Conservation (phyloP, 2,329 filamentous ascomycete species). For the Chrysoporthe cubensis region DNA sequence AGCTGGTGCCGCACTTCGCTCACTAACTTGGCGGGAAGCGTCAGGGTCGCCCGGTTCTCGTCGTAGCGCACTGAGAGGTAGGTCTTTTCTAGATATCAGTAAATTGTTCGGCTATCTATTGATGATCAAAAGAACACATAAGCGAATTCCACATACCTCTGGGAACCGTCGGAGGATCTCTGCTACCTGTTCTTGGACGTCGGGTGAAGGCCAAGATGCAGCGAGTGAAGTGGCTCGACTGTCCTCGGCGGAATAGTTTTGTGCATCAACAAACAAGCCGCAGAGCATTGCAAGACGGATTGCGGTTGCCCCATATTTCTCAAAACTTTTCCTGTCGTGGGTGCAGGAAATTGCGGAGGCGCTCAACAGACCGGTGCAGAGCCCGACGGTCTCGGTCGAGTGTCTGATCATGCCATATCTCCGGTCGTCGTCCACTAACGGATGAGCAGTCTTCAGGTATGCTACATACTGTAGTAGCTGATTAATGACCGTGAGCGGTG, state of each 20-base stretch:
- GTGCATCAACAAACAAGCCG: constrained; percentile 42
- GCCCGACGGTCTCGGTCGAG: background rate
- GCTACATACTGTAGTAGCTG: background rate
- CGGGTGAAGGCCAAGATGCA: background rate
- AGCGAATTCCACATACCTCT: background rate
- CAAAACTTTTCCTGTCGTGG: no score
- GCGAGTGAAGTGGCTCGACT: background rate
- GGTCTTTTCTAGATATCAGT: background rate
- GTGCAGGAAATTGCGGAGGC: constrained; percentile 11
- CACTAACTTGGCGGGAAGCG: background rate
- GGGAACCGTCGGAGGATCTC: background rate
- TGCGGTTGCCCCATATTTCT: constrained; percentile 40
- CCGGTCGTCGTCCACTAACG: background rate
- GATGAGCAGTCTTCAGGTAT: background rate
- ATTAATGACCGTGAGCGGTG: background rate
- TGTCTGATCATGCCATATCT: no score
- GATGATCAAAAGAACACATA: background rate
- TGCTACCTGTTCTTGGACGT: background rate
- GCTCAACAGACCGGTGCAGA: constrained; percentile 16
- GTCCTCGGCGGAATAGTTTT: constrained; percentile 32
- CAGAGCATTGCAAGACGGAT: constrained; percentile 44
- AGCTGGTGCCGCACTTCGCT: background rate
- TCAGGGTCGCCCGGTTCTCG: background rate
- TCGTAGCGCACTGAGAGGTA: background rate
- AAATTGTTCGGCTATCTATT: background rate